These are phyloP conservation scores for Umbilicus rupestris DNA, from an alignment of 164 flowering plant species.

Conservation along the genomic window DNA sequence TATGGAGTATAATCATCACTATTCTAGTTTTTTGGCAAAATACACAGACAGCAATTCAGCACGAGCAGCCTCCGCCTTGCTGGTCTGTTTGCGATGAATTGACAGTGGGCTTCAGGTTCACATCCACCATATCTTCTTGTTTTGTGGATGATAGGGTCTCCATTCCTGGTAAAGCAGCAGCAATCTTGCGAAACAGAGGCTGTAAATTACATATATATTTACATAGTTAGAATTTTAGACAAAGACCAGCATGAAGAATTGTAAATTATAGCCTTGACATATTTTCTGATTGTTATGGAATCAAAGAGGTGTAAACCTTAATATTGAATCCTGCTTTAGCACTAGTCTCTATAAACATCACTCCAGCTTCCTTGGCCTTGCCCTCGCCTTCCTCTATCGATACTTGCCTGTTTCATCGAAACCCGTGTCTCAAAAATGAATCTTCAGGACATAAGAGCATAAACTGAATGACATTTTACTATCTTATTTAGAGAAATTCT, in stretches of 20 bases:
- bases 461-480: no score
- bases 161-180: constrained; percentile 81
- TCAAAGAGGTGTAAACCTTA: constrained; percentile 30
- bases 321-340: constrained; percentile 79
- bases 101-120: constrained; percentile 48
- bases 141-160: constrained; percentile 63
- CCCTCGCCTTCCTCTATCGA: constrained; percentile 86
- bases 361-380: constrained; percentile 56
- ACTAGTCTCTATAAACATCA: constrained; percentile 79
- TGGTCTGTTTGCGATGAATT: constrained; percentile 51
- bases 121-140: constrained; percentile 85
- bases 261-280: no score
- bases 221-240: neutral
- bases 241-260: no score
- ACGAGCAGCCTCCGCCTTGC: constrained; percentile 65
- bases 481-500: no score
- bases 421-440: neutral
- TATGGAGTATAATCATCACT: neutral
- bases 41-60: constrained; percentile 23
- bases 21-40: neutral
- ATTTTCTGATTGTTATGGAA: no score
- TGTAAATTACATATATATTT: constrained; percentile 16
- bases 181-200: constrained; percentile 86
- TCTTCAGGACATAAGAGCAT: no score
- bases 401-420: constrained; percentile 53